Conservation (phyloP, 2,329 filamentous ascomycete genomes). For the Meredithiella fracta region DNA sequence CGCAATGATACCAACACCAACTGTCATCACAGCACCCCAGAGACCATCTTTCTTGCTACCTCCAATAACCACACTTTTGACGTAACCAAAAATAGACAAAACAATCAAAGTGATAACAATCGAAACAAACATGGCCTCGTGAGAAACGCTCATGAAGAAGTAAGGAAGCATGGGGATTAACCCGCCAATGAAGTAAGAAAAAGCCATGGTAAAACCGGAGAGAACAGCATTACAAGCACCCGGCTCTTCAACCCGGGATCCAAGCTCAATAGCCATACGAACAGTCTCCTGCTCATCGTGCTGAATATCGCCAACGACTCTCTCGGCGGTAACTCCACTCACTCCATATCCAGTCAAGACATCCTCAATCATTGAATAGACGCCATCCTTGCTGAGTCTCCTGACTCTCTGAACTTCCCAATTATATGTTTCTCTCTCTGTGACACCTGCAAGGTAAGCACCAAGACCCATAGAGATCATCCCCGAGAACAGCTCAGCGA, state of each 20-base stretch:
- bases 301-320: slow-evolving; percentile 34
- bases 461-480: slow-evolving; percentile 66
- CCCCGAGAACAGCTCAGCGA: slow-evolving; percentile 60
- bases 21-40: slow-evolving; percentile 46
- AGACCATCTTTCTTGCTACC: slow-evolving; percentile 27
- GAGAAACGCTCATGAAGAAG: slow-evolving; percentile 35
- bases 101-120: slow-evolving; percentile 43
- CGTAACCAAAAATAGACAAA: slow-evolving; percentile 47
- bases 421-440: slow-evolving; percentile 35
- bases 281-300: slow-evolving; percentile 33
- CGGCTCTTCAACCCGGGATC: slow-evolving; percentile 31
- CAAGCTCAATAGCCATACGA: slow-evolving; percentile 44
- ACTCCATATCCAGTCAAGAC: slow-evolving; percentile 36
- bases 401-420: slow-evolving; percentile 30
- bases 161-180: slow-evolving; percentile 57
- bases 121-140: slow-evolving; percentile 39
- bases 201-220: slow-evolving; percentile 48
- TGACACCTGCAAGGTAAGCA: slow-evolving; percentile 51
- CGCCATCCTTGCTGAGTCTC: neutral
- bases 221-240: slow-evolving; percentile 30
- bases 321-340: slow-evolving; percentile 25
- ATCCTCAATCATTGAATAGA: slow-evolving; percentile 26
- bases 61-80: slow-evolving; percentile 41
- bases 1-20: slow-evolving; percentile 46
- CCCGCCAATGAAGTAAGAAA: slow-evolving; percentile 54